These are phyloP conservation scores for Pythium oligandrum DNA, from an alignment of 352 stramenopile genomes.

Conservation along the genomic window DNA sequence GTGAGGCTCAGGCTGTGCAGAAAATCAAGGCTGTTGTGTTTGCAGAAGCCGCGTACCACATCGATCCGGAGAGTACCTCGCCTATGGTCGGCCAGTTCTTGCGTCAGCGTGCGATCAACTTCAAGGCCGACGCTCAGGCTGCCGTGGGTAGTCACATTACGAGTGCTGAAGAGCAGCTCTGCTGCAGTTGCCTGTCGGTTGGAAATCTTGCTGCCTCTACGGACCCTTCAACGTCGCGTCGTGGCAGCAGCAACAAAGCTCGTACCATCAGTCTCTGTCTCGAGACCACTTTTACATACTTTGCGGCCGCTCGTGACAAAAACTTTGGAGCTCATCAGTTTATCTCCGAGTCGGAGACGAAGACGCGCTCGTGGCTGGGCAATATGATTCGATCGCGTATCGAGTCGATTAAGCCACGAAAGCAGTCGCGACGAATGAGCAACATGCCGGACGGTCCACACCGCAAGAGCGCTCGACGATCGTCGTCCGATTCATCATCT, in stretches of 20 bases:
- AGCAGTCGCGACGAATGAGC: constrained; percentile 42
- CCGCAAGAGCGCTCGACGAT: constrained; percentile 36
- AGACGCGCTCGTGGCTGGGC: constrained; percentile 54
- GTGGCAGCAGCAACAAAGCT: constrained; percentile 68
- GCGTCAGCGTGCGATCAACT: constrained; percentile 64
- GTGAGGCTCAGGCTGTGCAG: constrained; percentile 47
- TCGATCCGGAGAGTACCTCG: constrained; percentile 46
- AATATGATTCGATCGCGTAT: constrained; percentile 60
- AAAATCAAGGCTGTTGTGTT: constrained; percentile 63
- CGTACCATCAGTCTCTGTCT: constrained; percentile 67
- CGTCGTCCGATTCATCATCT: constrained; percentile 34
- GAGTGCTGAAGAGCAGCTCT: constrained; percentile 47
- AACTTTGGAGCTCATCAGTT: constrained; percentile 41
- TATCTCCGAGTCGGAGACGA: constrained; percentile 53
- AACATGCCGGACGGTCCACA: constrained; percentile 18
- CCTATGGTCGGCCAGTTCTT: constrained; percentile 58
- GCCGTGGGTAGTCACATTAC: constrained; percentile 45
- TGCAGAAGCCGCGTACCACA: constrained; percentile 54
- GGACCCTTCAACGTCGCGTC: constrained; percentile 29
- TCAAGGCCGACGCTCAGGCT: constrained; percentile 50
- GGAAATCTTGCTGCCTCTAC: constrained; percentile 33
- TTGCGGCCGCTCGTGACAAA: constrained; percentile 55
- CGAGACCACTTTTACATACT: constrained; percentile 74
- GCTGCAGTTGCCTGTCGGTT: constrained; percentile 62
- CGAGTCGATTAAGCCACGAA: constrained; percentile 59